Conservation (phyloP, 2,329 filamentous ascomycete species). For the Simplicillium aogashimaense region DNA sequence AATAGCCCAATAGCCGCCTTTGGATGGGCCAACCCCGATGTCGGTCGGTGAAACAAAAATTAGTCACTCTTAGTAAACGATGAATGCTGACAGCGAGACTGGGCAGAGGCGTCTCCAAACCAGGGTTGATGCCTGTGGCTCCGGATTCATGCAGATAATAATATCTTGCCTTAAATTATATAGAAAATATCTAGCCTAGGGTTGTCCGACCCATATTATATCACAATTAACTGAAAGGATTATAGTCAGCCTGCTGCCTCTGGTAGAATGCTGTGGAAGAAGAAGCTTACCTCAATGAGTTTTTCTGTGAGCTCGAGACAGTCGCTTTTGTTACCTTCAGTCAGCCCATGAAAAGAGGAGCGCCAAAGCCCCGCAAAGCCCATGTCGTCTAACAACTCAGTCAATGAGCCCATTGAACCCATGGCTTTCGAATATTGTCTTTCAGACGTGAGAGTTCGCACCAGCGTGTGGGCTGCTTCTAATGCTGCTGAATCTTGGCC, state of each 20-base stretch:
- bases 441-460: constrained; percentile 48
- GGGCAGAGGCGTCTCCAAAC: no score
- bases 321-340: constrained; percentile 38
- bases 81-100: no score
- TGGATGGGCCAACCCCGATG: no score
- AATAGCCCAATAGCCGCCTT: no score
- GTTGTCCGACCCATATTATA: not conserved
- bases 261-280: not conserved
- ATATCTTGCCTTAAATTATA: no score
- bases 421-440: constrained; percentile 37
- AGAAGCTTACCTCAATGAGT: constrained; percentile 45
- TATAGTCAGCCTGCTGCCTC: not conserved
- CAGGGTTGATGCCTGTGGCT: no score
- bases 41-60: no score
- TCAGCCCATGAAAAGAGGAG: constrained; percentile 39
- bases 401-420: constrained; percentile 36
- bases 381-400: constrained; percentile 45
- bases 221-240: constrained; percentile 5
- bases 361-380: constrained; percentile 57
- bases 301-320: constrained; percentile 47
- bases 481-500: constrained; percentile 52
- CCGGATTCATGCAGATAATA: no score
- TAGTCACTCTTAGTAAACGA: no score
- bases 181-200: no score
- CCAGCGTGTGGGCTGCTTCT: constrained; percentile 48